phyloP scores from a whole-genome alignment of 345 rosid species.

The Ceriops tagal region DNA sequence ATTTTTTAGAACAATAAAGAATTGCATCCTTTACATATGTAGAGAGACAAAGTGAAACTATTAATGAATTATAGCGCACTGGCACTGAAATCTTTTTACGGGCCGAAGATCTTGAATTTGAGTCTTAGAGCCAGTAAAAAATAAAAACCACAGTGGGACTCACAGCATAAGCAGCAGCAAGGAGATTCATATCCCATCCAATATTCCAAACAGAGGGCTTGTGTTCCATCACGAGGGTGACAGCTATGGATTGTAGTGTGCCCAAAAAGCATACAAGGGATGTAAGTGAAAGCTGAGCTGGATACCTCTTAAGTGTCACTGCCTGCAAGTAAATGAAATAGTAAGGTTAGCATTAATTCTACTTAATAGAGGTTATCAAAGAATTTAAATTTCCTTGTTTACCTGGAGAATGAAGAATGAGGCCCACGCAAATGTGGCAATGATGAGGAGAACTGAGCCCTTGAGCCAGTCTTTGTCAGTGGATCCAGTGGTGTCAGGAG shows the following conservation, averaged over 20 bases:
- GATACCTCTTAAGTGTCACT: constrained; percentile 18
- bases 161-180: constrained; percentile 31
- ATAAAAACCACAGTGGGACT: not conserved
- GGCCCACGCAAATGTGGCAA: constrained; percentile 30
- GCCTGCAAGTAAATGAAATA: constrained; percentile 9
- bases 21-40: not conserved
- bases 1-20: not conserved
- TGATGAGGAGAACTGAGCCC: constrained; percentile 29
- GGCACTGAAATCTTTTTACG: not conserved
- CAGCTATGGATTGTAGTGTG: constrained; percentile 24
- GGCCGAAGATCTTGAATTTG: too few species aligned
- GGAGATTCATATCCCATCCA: constrained; percentile 29
- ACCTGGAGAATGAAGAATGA: constrained; percentile 30
- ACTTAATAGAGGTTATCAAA: not conserved
- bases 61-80: not conserved
- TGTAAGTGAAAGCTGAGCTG: constrained; percentile 27
- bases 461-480: constrained; percentile 21
- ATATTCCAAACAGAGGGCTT: constrained; percentile 24
- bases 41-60: not conserved
- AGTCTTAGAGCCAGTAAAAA: too few species aligned
- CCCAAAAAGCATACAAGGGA: constrained; percentile 27
- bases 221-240: constrained; percentile 30
- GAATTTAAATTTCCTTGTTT: not conserved
- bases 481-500: constrained; percentile 5
- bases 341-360: not conserved